A percentile compares a stretch with the other conserved stretches of the same genome.
Conservation (phyloP, 2,329 filamentous ascomycete genomes). For the Penicillium psychrosexuale region DNA sequence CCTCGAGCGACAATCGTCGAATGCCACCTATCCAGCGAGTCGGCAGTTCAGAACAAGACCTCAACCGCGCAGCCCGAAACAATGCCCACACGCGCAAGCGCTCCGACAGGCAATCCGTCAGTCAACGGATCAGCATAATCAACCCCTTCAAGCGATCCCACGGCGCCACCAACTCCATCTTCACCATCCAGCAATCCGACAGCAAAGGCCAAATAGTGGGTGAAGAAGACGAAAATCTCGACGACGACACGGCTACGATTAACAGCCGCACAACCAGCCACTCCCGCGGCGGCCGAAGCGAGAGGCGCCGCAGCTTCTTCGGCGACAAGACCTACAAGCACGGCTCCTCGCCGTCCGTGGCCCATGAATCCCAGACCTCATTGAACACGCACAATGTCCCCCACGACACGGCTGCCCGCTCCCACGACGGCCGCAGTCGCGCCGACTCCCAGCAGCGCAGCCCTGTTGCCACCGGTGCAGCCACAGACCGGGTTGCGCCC, state of each 20-base stretch:
- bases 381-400: conserved; percentile 29
- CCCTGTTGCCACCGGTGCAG: conserved; percentile 17
- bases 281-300: conserved; percentile 34
- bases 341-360: conserved; percentile 32
- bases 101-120: conserved; percentile 38
- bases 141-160: conserved; percentile 45
- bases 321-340: conserved; percentile 36
- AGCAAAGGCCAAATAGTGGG: conserved; percentile 21
- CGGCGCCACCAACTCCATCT: conserved; percentile 34
- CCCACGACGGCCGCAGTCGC: conserved; percentile 31
- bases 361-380: conserved; percentile 23
- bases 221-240: conserved; percentile 22
- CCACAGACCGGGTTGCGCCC: conserved; percentile 16
- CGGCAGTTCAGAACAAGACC: conserved; percentile 37
- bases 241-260: conserved; percentile 38
- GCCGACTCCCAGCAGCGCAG: conserved; percentile 29
- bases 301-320: conserved; percentile 43
- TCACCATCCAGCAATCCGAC: conserved; percentile 32
- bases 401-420: conserved; percentile 26
- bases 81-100: conserved; percentile 32
- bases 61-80: conserved; percentile 32
- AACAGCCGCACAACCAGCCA: conserved; percentile 38
- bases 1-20: conserved; percentile 26
- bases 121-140: conserved; percentile 43
- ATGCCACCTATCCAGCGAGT: conserved; percentile 27